Evolutionary conservation across 192 early-diverging fungal genomes (phyloP), one percentile per base, ranked within the genome.

Genomic region (Diversispora epigaea): DNA sequence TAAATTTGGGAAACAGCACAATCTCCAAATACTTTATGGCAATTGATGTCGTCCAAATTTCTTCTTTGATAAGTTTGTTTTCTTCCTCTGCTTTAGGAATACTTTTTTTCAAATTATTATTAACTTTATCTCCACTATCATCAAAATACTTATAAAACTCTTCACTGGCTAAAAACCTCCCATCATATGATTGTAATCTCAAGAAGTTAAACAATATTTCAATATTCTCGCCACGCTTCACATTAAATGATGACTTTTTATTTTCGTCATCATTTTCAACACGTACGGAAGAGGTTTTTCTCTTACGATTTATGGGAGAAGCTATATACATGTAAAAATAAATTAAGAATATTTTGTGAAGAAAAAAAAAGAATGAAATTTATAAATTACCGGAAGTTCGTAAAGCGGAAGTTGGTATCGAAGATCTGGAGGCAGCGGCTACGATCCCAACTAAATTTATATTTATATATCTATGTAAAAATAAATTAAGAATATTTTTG

Each of bases 141-240:
- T 2, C 8, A n/a, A 70, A 72, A 73, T 58, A 62, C 62, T 32
- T 15, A 46, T 41, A 73, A 58, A 73, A 46, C 41, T 62, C 32
- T 7, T 12, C 14, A 4, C 19, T 47, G 25, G 58, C 57, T 49
- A 12, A 25, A 47, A 73, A 62, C 22, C 17, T 58, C 47, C 71
- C 58, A 73, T 73, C 71, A 73, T 62, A 73, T n/a, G 71, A 62
- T 73, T 73, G 58, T 3, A 73, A 73, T 14, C 22, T 47, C 22
- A 73, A 62, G 62, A 63, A 62, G 6, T 0, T 43, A 12, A 40
- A 62, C 6, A 73, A 39, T n/a, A 15, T 58, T 47, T 73, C 58
- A 25, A 73, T 41, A 50, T 44, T 49, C 17, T 10, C 10, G n/a
- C 11, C 22, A 40, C 17, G 5, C 22, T 68, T 15, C 12, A 47